phyloP scores from a whole-genome alignment of 1,139 yeast genomes.

The Suhomyces panamericanus region DNA sequence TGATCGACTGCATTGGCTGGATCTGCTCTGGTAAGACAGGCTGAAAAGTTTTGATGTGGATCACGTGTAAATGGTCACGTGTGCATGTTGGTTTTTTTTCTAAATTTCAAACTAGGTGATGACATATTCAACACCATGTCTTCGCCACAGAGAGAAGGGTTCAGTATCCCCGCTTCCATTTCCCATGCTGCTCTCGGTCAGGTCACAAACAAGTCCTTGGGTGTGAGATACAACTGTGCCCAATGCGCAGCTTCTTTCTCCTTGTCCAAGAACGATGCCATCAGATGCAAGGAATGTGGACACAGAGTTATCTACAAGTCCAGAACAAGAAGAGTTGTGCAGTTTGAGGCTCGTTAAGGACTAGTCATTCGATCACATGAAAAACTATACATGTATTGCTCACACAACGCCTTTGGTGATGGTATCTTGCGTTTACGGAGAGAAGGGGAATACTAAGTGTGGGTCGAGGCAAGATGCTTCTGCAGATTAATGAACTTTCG shows the following conservation, averaged over 20 bases:
- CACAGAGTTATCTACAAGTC: conserved; percentile 97
- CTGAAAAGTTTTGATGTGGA: conserved; percentile 4
- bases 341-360: conserved; percentile 49
- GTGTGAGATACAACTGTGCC: conserved; percentile 93
- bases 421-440: background rate
- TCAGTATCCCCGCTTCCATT: conserved; percentile 80
- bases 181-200: conserved; percentile 71
- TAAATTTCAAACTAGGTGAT: conserved; percentile 1
- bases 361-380: background rate
- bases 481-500: no score
- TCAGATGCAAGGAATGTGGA: conserved; percentile 97
- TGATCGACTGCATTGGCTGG: conserved; percentile 20
- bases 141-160: conserved; percentile 82
- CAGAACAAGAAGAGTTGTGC: conserved; percentile 93
- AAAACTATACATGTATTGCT: background rate
- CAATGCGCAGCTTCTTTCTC: conserved; percentile 92
- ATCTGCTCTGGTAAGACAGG: background rate
- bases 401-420: no score
- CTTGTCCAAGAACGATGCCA: conserved; percentile 91
- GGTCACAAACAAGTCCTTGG: conserved; percentile 68
- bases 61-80: conserved; percentile 1
- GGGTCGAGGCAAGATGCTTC: background rate
- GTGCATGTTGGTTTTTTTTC: conserved; percentile 5
- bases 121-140: conserved; percentile 37
- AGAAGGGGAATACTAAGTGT: background rate